Evolutionary conservation across 805 yeast genomes (phyloP).

Genomic region (Saccharomycopsis javanensis): DNA sequence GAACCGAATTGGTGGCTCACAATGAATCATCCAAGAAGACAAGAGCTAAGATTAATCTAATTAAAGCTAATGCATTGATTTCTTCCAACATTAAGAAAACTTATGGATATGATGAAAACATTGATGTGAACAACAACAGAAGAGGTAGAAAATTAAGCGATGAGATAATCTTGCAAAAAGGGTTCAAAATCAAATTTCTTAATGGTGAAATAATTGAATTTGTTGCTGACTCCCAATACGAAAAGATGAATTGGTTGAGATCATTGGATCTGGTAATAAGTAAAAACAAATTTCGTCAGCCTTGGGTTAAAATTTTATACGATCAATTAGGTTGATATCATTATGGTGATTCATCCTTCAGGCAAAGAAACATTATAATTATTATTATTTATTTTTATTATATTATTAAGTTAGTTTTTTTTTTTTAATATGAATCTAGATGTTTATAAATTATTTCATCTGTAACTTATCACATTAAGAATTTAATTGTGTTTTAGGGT

Average conservation of each 20-base stretch:
- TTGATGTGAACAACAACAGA: neutral
- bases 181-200: conserved; percentile 64
- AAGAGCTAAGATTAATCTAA: conserved; percentile 64
- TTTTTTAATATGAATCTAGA: too few relatives aligned
- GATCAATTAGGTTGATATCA: conserved; percentile 14
- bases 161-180: conserved; percentile 55
- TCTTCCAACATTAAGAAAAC: conserved; percentile 23
- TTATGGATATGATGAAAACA: conserved; percentile 25
- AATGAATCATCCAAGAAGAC: conserved; percentile 60
- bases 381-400: neutral
- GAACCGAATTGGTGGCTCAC: conserved; percentile 65
- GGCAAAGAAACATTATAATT: neutral
- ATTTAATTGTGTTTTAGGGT: too few relatives aligned
- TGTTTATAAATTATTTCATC: too few relatives aligned
- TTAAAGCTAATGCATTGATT: conserved; percentile 42
- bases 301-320: conserved; percentile 46
- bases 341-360: neutral
- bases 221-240: conserved; percentile 64
- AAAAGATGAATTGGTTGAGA: conserved; percentile 57
- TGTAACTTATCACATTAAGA: too few relatives aligned
- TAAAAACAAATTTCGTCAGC: conserved; percentile 48
- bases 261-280: conserved; percentile 47
- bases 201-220: conserved; percentile 79
- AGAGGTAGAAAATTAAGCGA: conserved; percentile 57
- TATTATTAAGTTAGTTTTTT: too few relatives aligned